Evolutionary conservation across 176 grass and related monocot species (phyloP).

Genomic region (Dactylis glomerata): DNA sequence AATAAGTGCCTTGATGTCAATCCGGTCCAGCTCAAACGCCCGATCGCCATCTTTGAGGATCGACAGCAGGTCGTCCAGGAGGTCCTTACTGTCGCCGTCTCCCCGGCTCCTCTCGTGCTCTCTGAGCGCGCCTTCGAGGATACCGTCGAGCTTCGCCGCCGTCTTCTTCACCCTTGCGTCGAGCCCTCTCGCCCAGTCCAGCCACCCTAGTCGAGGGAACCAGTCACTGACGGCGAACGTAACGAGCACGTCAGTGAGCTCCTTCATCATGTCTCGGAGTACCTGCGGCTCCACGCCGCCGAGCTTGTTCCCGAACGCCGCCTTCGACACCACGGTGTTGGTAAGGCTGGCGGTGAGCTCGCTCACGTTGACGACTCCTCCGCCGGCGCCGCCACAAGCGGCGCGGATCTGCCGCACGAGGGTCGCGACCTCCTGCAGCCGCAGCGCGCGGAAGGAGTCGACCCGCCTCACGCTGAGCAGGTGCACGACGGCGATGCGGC

Average conservation of each 20-base stretch:
- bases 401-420: slow-evolving; percentile 20
- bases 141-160: slow-evolving; percentile 18
- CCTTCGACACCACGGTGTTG: slow-evolving; percentile 25
- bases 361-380: slow-evolving; percentile 32
- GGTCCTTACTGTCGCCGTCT: not conserved
- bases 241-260: not conserved
- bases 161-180: slow-evolving; percentile 17
- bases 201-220: slow-evolving; percentile 27
- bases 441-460: slow-evolving; percentile 41
- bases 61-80: slow-evolving; percentile 33
- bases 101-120: slow-evolving; percentile 21
- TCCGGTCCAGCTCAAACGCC: slow-evolving; percentile 14
- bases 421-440: slow-evolving; percentile 28
- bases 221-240: slow-evolving; percentile 19
- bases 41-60: not conserved
- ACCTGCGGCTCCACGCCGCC: not conserved
- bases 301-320: slow-evolving; percentile 32
- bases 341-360: slow-evolving; percentile 23
- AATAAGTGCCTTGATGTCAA: slow-evolving; percentile 49
- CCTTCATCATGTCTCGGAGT: not conserved
- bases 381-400: not conserved
- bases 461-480: slow-evolving; percentile 44
- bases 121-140: slow-evolving; percentile 36
- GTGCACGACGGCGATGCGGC: slow-evolving; percentile 19
- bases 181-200: slow-evolving; percentile 34